phyloP scores from a whole-genome alignment of 441 rosid genomes.

The Syzygium malaccense region DNA sequence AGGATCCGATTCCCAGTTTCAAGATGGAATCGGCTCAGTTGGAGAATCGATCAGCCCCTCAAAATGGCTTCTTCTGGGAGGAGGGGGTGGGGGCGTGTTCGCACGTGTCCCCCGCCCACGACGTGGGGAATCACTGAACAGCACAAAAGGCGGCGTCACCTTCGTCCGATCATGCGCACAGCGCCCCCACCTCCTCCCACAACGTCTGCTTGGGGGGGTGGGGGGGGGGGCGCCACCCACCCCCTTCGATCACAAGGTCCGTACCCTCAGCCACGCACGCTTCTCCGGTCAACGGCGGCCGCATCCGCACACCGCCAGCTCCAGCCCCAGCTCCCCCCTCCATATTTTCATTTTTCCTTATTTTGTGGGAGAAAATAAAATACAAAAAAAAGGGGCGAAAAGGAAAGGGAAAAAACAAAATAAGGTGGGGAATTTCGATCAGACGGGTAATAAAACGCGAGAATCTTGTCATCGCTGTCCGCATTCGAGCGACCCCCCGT shows the following conservation, averaged over 20 bases:
- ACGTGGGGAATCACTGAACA: neutral
- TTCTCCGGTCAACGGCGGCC: neutral
- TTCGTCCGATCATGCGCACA: neutral
- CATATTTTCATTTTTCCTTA: too few species aligned
- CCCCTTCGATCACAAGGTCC: neutral
- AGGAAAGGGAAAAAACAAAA: neutral
- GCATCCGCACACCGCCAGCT: neutral
- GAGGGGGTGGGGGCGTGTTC: neutral
- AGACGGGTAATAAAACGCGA: neutral
- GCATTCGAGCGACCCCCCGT: slow-evolving; percentile 1
- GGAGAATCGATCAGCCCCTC: too few species aligned
- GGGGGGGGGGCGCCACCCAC: neutral
- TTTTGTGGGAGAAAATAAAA: neutral
- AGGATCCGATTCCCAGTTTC: too few species aligned
- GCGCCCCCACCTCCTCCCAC: neutral
- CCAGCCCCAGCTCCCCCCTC: neutral
- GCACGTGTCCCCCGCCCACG: neutral
- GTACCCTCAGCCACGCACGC: neutral
- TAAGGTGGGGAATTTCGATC: neutral
- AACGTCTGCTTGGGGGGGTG: neutral
- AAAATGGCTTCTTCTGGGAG: neutral
- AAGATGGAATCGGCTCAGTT: too few species aligned
- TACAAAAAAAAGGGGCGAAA: neutral
- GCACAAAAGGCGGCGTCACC: neutral
- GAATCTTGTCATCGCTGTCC: slow-evolving; percentile 22